A percentile compares a stretch with the other conserved stretches of the same genome.
These are phyloP conservation scores for Phaffia australis DNA, from an alignment of 768 basidiomycete genomes.

Conservation along the genomic window DNA sequence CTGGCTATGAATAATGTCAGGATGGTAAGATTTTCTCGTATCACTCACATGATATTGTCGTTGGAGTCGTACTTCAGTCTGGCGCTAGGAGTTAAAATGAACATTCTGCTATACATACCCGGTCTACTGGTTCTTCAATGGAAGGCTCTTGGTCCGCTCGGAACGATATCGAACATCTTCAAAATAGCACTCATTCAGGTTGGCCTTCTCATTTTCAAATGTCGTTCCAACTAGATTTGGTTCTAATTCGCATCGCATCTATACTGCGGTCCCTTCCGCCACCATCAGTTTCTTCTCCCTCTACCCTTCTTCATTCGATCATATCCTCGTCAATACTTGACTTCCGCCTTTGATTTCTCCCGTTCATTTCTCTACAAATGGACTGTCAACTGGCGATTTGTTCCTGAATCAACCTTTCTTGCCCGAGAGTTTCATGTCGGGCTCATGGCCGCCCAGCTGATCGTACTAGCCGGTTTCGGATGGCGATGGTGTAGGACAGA, in stretches of 20 bases:
- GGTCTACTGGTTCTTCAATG: conserved; percentile 72
- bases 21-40: background rate
- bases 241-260: background rate
- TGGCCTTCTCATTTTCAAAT: conserved; percentile 52
- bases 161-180: conserved; percentile 26
- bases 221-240: background rate
- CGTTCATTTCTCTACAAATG: conserved; percentile 86
- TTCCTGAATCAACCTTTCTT: conserved; percentile 66
- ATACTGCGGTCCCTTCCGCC: conserved; percentile 23
- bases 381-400: conserved; percentile 96
- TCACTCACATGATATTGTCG: background rate
- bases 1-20: background rate
- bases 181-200: conserved; percentile 46
- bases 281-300: conserved; percentile 54
- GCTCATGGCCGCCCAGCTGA: conserved; percentile 58
- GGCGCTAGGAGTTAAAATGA: conserved; percentile 93
- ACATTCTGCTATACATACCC: conserved; percentile 75
- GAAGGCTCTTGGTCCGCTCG: conserved; percentile 46
- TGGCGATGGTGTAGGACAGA: conserved; percentile 58
- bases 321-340: conserved; percentile 54
- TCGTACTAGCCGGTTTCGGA: conserved; percentile 54
- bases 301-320: conserved; percentile 53
- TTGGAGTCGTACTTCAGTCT: conserved; percentile 42
- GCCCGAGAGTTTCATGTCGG: conserved; percentile 50
- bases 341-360: conserved; percentile 70